phyloP scores from a whole-genome alignment of 2,329 filamentous ascomycete species.

The Penicillium sp. region DNA sequence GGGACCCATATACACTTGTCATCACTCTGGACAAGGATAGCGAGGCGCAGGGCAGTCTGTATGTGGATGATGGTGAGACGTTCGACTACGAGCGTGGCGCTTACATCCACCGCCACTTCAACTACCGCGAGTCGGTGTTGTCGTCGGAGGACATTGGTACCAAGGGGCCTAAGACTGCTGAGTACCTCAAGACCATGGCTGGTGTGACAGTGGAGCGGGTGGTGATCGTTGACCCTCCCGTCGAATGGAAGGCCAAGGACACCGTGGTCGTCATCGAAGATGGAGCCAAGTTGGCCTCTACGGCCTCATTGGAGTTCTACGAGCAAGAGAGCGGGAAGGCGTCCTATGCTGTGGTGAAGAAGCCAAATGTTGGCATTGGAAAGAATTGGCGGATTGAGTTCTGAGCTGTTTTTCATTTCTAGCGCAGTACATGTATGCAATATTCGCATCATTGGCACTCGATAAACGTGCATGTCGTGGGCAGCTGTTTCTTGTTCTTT shows the following conservation, averaged over 20 bases:
- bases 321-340: slow-evolving; percentile 47
- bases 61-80: slow-evolving; percentile 86
- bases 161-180: slow-evolving; percentile 56
- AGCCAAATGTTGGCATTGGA: slow-evolving; percentile 54
- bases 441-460: background rate
- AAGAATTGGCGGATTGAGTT: slow-evolving; percentile 58
- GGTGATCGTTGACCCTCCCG: slow-evolving; percentile 69
- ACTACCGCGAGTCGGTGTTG: slow-evolving; percentile 53
- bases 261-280: slow-evolving; percentile 46
- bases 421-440: slow-evolving; percentile 8
- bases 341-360: slow-evolving; percentile 55
- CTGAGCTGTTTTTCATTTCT: slow-evolving; percentile 11
- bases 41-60: slow-evolving; percentile 71
- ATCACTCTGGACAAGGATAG: slow-evolving; percentile 60
- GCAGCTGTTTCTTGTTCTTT: background rate
- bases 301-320: slow-evolving; percentile 52
- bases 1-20: slow-evolving; percentile 88
- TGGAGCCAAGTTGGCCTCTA: slow-evolving; percentile 37
- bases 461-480: background rate
- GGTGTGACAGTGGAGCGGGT: slow-evolving; percentile 74
- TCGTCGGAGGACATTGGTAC: slow-evolving; percentile 58
- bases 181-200: slow-evolving; percentile 71
- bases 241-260: slow-evolving; percentile 58
- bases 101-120: slow-evolving; percentile 77
- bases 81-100: slow-evolving; percentile 80